Evolutionary conservation across 345 rosid genomes (phyloP).

Genomic region (Citrus unshiu): DNA sequence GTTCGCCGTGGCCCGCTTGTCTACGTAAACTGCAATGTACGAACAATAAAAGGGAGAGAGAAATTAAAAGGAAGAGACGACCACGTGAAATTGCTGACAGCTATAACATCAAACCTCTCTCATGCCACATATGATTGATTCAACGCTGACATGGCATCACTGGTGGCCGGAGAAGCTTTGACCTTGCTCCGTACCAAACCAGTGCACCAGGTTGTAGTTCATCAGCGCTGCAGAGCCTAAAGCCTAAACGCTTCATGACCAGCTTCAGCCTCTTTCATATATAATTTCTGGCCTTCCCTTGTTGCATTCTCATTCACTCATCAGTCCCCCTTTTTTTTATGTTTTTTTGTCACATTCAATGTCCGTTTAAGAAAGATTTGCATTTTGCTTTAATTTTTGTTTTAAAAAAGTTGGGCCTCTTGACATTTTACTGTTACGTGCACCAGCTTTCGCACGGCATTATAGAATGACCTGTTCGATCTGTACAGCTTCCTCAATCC

Average conservation of each 20-base stretch:
- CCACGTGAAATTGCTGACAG: slow-evolving; percentile 13
- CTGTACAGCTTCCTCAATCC: no score
- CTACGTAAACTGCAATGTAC: background rate
- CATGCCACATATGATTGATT: slow-evolving; percentile 6
- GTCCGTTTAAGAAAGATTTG: background rate
- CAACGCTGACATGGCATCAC: background rate
- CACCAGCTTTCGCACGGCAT: background rate
- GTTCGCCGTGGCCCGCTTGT: background rate
- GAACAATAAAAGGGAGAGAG: background rate
- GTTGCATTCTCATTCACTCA: no score
- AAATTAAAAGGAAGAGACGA: background rate
- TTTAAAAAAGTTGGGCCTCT: background rate
- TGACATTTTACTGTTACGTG: slow-evolving; percentile 11
- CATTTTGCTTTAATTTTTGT: background rate
- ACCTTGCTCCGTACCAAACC: background rate
- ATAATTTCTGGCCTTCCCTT: no score
- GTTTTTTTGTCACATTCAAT: background rate
- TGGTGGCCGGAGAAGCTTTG: slow-evolving; percentile 1
- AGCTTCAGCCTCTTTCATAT: no score
- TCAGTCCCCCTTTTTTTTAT: background rate
- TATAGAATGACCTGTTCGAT: no score
- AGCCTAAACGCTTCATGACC: background rate
- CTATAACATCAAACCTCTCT: background rate
- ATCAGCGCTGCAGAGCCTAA: slow-evolving; percentile 1
- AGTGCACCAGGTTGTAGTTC: no score